Conservation (phyloP, 768 basidiomycete genomes). For the Postia placenta region DNA sequence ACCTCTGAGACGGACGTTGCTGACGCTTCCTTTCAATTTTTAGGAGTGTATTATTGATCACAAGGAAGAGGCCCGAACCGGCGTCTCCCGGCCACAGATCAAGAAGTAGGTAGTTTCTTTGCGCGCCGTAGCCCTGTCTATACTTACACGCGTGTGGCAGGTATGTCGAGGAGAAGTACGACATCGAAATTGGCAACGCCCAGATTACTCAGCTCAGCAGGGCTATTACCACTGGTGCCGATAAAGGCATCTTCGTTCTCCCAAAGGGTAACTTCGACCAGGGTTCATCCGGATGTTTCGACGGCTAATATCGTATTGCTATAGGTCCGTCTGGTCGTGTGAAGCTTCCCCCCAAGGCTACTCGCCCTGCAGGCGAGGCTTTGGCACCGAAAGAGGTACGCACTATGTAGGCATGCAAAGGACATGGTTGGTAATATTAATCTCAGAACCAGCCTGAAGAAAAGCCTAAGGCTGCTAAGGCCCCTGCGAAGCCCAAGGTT, state of each 20-base stretch:
- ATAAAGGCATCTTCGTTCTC: constrained; percentile 77
- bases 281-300: constrained; percentile 4
- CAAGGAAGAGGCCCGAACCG: constrained; percentile 71
- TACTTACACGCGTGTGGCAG: constrained; percentile 30
- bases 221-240: constrained; percentile 76
- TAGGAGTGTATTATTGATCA: constrained; percentile 79
- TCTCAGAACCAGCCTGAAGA: constrained; percentile 32
- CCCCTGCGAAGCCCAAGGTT: constrained; percentile 15
- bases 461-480: constrained; percentile 22
- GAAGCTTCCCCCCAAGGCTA: constrained; percentile 63
- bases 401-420: constrained; percentile 14
- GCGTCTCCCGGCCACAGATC: constrained; percentile 87
- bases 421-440: constrained; percentile 8
- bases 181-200: constrained; percentile 70
- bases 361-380: constrained; percentile 35
- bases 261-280: constrained; percentile 65
- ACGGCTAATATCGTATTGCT: constrained; percentile 2
- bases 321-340: constrained; percentile 46
- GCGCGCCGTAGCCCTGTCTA: constrained; percentile 12
- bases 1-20: neutral
- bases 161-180: constrained; percentile 80
- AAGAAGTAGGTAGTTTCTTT: constrained; percentile 64
- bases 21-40: constrained; percentile 7
- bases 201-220: constrained; percentile 75
- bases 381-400: constrained; percentile 55